phyloP scores from a whole-genome alignment of 371 early-diverging fungal species.

The Neoconidiobolus thromboides region DNA sequence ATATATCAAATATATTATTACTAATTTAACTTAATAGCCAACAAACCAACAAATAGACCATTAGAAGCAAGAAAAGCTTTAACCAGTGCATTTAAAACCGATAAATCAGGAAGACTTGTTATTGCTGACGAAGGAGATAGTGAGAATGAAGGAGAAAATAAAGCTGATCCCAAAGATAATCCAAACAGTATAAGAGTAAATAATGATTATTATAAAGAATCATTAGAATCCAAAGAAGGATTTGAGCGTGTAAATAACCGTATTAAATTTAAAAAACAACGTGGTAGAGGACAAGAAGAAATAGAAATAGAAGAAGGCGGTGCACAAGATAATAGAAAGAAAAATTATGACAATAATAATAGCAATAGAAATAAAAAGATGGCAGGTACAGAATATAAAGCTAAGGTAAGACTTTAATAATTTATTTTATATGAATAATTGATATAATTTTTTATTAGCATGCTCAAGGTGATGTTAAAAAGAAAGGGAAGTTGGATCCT shows the following conservation, averaged over 20 bases:
- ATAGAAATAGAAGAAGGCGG: slow-evolving; percentile 36
- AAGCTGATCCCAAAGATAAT: slow-evolving; percentile 16
- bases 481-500: slow-evolving; percentile 71
- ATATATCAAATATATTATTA: not conserved
- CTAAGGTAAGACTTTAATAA: slow-evolving; percentile 14
- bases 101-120: slow-evolving; percentile 59
- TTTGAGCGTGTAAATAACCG: slow-evolving; percentile 66
- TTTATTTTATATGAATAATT: not conserved
- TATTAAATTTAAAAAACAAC: slow-evolving; percentile 64
- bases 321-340: slow-evolving; percentile 9
- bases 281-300: slow-evolving; percentile 23
- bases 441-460: slow-evolving; percentile 13
- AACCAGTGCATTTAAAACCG: slow-evolving; percentile 27
- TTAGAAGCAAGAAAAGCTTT: slow-evolving; percentile 8
- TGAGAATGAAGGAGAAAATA: slow-evolving; percentile 8
- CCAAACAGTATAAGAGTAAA: slow-evolving; percentile 15
- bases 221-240: slow-evolving; percentile 59
- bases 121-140: slow-evolving; percentile 20
- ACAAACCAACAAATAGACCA: slow-evolving; percentile 8
- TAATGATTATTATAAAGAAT: slow-evolving; percentile 68
- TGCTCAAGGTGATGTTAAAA: slow-evolving; percentile 88
- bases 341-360: slow-evolving; percentile 8
- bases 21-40: not conserved
- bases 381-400: slow-evolving; percentile 29
- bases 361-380: slow-evolving; percentile 14